Evolutionary conservation across 1,284 basidiomycete species (phyloP), one percentile per base, ranked within the genome.

Genomic region (Apiotrichum brassicae): DNA sequence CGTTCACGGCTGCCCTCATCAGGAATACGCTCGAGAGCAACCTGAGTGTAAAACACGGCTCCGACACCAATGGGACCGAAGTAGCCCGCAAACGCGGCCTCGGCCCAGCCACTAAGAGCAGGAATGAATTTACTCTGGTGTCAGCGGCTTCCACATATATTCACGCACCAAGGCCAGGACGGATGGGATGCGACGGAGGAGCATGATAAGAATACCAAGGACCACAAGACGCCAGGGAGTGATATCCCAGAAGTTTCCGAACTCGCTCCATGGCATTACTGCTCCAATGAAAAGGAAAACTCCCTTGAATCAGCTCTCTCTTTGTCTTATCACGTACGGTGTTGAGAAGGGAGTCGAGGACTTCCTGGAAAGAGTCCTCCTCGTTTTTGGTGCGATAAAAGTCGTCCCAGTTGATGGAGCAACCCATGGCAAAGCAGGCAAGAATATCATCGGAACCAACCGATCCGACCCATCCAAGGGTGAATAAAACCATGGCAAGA

Each of bases 381-480:
- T 79, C 76, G 6, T 74, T 77, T 44, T 77, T 66, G 25, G 75
- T 60, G 3, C 78, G 65, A 64, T 76, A 78, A 67, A 67, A 71
- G 58, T 74, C 72, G 49, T 73, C 71, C 72, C 71, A 74, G 14
- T 63, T 71, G 48, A 72, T 67, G 8, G 56, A 49, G 48, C 71
- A 73, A 30, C 71, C 71, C 4, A 66, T 68, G 16, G 67, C 59
- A 49, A 72, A 72, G 49, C 70, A 68, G 46, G 62, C 64, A 9
- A 97, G 79, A 12, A 97, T 82, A 71, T 97, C 92, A 74, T 97
- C 92, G 2, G 87, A 86, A 16, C 92, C 92, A 23, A 94, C 77
- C 24, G 95, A 78, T 0, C 86, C 86, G 47, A 85, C 86, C 24
- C 86, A 77, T 14, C 91, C 92, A 51, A 89, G 85, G n/a, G 86